A percentile compares a stretch with the other conserved stretches of the same genome.
These are phyloP conservation scores for Solanum chiquidenum DNA, from an alignment of 257 asterid genomes.

Conservation along the genomic window DNA sequence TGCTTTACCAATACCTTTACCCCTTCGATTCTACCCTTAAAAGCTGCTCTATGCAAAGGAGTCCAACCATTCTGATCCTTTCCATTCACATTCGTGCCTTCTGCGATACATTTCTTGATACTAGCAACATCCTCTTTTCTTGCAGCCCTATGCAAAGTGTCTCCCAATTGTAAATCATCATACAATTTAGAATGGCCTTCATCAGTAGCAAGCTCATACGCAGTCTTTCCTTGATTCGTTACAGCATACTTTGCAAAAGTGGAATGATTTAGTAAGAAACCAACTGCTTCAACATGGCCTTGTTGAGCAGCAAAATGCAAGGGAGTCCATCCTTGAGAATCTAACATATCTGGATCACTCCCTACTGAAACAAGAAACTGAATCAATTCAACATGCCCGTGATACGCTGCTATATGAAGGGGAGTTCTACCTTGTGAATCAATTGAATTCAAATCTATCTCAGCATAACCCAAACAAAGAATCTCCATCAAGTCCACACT, in stretches of 20 bases:
- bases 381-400: slow-evolving; percentile 29
- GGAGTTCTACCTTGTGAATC: slow-evolving; percentile 39
- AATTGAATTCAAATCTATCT: slow-evolving; percentile 33
- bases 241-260: slow-evolving; percentile 30
- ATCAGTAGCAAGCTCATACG: slow-evolving; percentile 43
- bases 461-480: slow-evolving; percentile 28
- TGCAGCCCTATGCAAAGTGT: slow-evolving; percentile 51
- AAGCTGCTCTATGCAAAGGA: slow-evolving; percentile 57
- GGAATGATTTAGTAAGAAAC: slow-evolving; percentile 24
- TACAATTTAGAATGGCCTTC: slow-evolving; percentile 28
- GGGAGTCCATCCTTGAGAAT: slow-evolving; percentile 36
- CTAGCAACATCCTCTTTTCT: slow-evolving; percentile 30
- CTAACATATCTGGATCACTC: slow-evolving; percentile 25
- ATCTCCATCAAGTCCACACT: slow-evolving; percentile 42
- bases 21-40: slow-evolving; percentile 51
- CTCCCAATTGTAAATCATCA: slow-evolving; percentile 29
- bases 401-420: slow-evolving; percentile 42
- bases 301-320: slow-evolving; percentile 44
- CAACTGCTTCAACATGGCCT: slow-evolving; percentile 36
- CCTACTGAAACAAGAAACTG: slow-evolving; percentile 45
- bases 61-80: slow-evolving; percentile 79
- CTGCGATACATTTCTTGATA: slow-evolving; percentile 37
- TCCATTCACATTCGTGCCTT: slow-evolving; percentile 45
- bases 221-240: slow-evolving; percentile 41
- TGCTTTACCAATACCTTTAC: slow-evolving; percentile 40